Base-by-base conservation (phyloP, 2,329 filamentous ascomycete genomes). In the Colletotrichum siamense region DNA sequence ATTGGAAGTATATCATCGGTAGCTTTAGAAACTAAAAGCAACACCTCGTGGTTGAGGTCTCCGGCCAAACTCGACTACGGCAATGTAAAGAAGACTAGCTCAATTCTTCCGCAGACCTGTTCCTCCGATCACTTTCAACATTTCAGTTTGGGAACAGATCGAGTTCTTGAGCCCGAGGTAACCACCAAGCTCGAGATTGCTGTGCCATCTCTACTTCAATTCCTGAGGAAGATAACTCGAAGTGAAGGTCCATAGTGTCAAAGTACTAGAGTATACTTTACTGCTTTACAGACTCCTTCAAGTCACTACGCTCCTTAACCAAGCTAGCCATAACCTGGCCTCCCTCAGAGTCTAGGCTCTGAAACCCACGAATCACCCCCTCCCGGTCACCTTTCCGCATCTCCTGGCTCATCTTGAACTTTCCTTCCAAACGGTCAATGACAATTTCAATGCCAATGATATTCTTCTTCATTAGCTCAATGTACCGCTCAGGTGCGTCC, bases 341-440 rank as follows among this genome's bases (percentile, higher is more conserved):
- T 18, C 78, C 73, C 7, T 86, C 83, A 0, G 83, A 81, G 0
- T 77, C 81, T 30, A 87, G 36, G 0, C 59, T 76, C 44, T 84
- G 82, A 75, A 94, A 93, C 0, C 92, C 92, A 5, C 88, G 80
- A 6, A 92, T 83, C 0, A 94, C 89, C 1, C 92, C 92, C n/a
- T 89, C 82, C 0, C 88, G 81, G 79, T 94, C 92, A 0, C 86
- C 91, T 3, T 81, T 79, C 0, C 81, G 72, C 86, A 88, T 86
- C 79, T 93, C 92, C 83, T 94, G 92, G 78, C 90, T 93, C 92
- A 93, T 92, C 85, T 94, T 94, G 78, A 90, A 92, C 84, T 92
- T 93, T 10, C 92, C 92, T 57, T 89, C 88, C 30, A 94, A 80
- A 7, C 87, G 80, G 1, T 88, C 86, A 73, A 94, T 87, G 36